Conservation (phyloP, 169 alveolate genomes). For the Cryptosporidium ryanae region DNA sequence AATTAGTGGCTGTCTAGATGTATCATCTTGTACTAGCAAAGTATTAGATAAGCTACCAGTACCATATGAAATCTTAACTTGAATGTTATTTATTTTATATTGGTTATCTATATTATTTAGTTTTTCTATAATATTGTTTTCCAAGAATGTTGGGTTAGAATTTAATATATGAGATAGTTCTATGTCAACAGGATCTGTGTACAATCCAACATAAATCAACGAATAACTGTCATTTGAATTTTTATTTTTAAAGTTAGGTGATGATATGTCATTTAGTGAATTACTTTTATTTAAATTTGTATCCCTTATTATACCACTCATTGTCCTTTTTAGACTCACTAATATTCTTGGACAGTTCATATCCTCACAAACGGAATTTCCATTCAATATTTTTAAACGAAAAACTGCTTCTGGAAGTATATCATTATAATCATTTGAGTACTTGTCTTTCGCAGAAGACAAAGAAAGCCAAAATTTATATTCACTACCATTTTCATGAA, state of each 20-base stretch:
- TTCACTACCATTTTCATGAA: slow-evolving; percentile 22
- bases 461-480: slow-evolving; percentile 47
- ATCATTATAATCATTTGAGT: slow-evolving; percentile 52
- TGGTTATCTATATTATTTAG: slow-evolving; percentile 15
- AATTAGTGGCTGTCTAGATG: slow-evolving; percentile 68
- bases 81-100: slow-evolving; percentile 53
- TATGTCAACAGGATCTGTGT: slow-evolving; percentile 50
- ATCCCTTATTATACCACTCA: slow-evolving; percentile 67
- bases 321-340: slow-evolving; percentile 19
- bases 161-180: slow-evolving; percentile 48
- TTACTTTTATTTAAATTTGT: neutral
- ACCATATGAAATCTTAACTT: slow-evolving; percentile 36
- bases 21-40: slow-evolving; percentile 54
- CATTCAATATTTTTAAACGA: slow-evolving; percentile 66
- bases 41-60: slow-evolving; percentile 27
- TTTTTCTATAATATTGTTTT: slow-evolving; percentile 32
- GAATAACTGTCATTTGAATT: neutral
- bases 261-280: neutral
- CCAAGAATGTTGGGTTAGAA: slow-evolving; percentile 21
- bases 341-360: slow-evolving; percentile 45
- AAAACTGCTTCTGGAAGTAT: slow-evolving; percentile 70
- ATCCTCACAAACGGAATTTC: slow-evolving; percentile 13
- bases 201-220: slow-evolving; percentile 65
- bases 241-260: slow-evolving; percentile 13
- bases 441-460: slow-evolving; percentile 20